Evolutionary conservation across 148 eudicot species (phyloP).

Genomic region (Vaccinium myrtillus): DNA sequence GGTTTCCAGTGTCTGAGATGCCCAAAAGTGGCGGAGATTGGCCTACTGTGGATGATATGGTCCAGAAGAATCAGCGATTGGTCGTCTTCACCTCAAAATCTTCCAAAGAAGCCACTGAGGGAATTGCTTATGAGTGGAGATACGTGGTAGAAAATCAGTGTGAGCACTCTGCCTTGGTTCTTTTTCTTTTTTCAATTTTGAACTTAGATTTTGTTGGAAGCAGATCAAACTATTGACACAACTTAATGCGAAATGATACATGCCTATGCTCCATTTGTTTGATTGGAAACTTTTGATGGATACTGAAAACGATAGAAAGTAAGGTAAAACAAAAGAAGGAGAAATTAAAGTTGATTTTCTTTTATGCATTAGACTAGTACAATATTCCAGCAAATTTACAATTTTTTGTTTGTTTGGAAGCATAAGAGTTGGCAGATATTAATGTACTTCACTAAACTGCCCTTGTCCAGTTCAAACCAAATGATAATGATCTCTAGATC

Average conservation of each 20-base stretch:
- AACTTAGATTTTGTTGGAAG: background rate
- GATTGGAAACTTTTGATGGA: background rate
- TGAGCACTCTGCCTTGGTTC: slow-evolving; percentile 33
- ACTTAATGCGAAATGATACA: background rate
- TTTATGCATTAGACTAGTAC: background rate
- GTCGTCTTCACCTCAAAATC: slow-evolving; percentile 73
- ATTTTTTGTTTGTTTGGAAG: background rate
- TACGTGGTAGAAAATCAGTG: slow-evolving; percentile 85
- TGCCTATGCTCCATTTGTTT: background rate
- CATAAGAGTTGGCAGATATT: background rate
- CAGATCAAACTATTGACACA: background rate
- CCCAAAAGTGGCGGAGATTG: slow-evolving; percentile 74
- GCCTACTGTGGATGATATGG: slow-evolving; percentile 94
- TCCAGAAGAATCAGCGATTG: slow-evolving; percentile 59
- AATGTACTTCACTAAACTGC: background rate
- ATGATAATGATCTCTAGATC: background rate
- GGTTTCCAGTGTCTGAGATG: slow-evolving; percentile 80
- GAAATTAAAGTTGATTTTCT: background rate
- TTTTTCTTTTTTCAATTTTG: background rate
- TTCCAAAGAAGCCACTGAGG: slow-evolving; percentile 79
- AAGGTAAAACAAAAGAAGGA: background rate
- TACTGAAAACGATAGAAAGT: background rate
- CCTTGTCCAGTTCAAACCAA: background rate
- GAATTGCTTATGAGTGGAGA: slow-evolving; percentile 85
- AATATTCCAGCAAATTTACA: background rate